phyloP scores from a whole-genome alignment of 805 yeast species.

The Yarrowia sp. region DNA sequence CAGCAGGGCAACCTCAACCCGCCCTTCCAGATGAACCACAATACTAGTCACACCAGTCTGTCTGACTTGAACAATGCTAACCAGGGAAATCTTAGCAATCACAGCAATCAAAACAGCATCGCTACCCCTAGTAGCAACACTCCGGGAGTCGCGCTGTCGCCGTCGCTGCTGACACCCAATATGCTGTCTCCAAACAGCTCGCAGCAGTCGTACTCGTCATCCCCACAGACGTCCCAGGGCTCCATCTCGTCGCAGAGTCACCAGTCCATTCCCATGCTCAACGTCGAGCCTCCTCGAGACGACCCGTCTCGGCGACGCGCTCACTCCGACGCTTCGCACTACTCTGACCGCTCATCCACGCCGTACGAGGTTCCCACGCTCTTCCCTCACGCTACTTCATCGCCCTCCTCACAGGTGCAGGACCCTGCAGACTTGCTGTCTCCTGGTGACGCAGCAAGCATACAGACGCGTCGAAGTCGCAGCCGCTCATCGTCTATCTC shows the following conservation, averaged over 20 bases:
- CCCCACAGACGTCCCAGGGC: conserved; percentile 10
- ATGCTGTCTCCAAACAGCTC: conserved; percentile 13
- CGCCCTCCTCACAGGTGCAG: background rate
- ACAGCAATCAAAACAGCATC: background rate
- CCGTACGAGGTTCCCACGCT: conserved; percentile 16
- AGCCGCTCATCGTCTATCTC: conserved; percentile 12
- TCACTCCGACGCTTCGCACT: conserved; percentile 16
- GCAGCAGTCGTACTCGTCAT: conserved; percentile 7
- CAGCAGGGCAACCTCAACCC: background rate
- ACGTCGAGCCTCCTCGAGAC: conserved; percentile 14
- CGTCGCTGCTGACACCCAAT: conserved; percentile 9
- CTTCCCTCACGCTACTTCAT: conserved; percentile 1
- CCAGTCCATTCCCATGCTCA: conserved; percentile 18
- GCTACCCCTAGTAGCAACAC: background rate
- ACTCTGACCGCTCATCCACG: background rate
- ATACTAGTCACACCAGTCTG: background rate
- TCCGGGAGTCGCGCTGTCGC: background rate
- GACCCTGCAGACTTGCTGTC: conserved; percentile 22
- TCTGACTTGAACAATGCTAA: background rate
- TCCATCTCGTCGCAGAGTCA: background rate
- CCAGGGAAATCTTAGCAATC: background rate
- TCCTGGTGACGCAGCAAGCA: conserved; percentile 10
- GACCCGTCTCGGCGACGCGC: background rate
- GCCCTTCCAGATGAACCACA: background rate
- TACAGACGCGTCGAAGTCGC: conserved; percentile 17